These are phyloP conservation scores for Prunus salicina DNA, from an alignment of 306 rosid species.

Conservation along the genomic window DNA sequence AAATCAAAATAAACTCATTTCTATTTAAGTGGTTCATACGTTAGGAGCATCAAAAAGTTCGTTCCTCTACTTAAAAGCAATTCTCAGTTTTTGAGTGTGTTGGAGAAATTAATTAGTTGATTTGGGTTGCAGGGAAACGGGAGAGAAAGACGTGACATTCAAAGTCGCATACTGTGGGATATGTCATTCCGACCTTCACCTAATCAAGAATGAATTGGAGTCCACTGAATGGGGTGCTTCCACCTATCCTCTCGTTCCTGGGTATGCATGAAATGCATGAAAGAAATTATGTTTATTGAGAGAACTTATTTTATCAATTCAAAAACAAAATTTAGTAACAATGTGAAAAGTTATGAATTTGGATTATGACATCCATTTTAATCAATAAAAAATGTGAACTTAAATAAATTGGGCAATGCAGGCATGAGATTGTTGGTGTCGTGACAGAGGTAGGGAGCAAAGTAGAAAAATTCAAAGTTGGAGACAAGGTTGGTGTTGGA, in stretches of 20 bases:
- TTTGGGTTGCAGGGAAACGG: conserved; percentile 24
- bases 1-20: no score
- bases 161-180: conserved; percentile 26
- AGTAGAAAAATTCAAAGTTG: conserved; percentile 4
- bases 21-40: no score
- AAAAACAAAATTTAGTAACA: no score
- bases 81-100: no score
- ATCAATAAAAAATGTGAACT: no score
- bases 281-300: no score
- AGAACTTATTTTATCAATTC: no score
- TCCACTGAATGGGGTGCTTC: neutral
- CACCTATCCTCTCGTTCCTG: conserved; percentile 13
- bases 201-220: conserved; percentile 16
- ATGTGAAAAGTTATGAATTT: no score
- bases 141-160: conserved; percentile 20
- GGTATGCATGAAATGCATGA: neutral
- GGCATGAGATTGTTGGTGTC: conserved; percentile 18
- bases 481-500: conserved; percentile 18
- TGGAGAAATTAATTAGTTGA: neutral
- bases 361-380: no score
- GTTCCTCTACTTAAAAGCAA: no score
- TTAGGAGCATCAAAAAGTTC: no score
- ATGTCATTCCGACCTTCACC: conserved; percentile 29
- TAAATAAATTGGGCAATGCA: neutral
- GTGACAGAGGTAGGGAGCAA: conserved; percentile 16